phyloP scores from a whole-genome alignment of 176 grass and related monocot genomes.

The Coix lacrymajobi region DNA sequence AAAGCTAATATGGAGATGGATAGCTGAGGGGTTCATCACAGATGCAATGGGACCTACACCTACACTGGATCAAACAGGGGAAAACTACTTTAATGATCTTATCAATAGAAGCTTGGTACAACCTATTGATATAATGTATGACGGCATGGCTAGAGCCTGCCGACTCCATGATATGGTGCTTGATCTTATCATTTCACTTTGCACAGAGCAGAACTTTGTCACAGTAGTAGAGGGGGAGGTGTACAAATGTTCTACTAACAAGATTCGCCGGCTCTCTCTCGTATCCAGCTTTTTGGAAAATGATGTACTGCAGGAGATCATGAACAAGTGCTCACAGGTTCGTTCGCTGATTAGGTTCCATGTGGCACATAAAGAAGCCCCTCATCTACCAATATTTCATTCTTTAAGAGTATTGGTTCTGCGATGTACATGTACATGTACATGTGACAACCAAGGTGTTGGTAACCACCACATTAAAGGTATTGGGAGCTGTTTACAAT shows the following conservation, averaged over 20 bases:
- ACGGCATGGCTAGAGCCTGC: neutral
- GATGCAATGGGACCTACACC: neutral
- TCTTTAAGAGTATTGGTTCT: conserved; percentile 9
- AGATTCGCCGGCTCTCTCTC: conserved; percentile 9
- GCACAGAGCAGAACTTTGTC: neutral
- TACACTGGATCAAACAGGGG: neutral
- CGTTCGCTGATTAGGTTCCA: neutral
- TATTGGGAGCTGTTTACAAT: neutral
- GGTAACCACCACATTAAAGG: neutral
- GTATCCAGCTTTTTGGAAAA: neutral
- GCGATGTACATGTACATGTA: neutral
- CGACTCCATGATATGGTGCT: conserved; percentile 8
- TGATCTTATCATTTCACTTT: conserved; percentile 8
- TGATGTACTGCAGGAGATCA: neutral
- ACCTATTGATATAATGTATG: neutral
- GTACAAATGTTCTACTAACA: neutral
- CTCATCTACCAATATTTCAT: neutral
- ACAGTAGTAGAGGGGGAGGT: neutral
- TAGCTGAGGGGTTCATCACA: conserved; percentile 13
- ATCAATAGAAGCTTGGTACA: conserved; percentile 1
- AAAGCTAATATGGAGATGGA: conserved; percentile 14
- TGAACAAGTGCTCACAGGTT: neutral
- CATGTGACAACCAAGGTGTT: neutral
- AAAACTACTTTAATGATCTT: conserved; percentile 12
- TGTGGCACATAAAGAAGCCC: neutral